Base-by-base conservation (phyloP, 106 monocot genomes). In the Dendrobium huoshanense region DNA sequence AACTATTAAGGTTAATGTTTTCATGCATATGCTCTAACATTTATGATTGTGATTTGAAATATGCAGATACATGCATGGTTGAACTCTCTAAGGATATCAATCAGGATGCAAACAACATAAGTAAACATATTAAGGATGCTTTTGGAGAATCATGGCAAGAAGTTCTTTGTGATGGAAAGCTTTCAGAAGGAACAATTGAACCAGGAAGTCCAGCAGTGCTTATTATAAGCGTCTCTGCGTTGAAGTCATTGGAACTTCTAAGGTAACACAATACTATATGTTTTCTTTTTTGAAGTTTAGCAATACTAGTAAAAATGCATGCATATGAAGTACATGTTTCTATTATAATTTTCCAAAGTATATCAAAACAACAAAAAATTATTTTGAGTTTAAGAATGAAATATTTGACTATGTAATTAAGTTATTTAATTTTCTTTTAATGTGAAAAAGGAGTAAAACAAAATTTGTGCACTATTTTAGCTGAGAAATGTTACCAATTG, bases 221-320 rank as follows among this genome's bases (percentile, higher is more conserved):
- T 79, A 79, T 97, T 79, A 81, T 97, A 43, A 89, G 89, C 77
- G 79, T 83, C 49, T 92, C 97, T 73, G 94, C 97, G 4, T 79
- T 92, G 77, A 89, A 91, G 70, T 92, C 97, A 20, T 84, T 97
- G 86, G 94, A 97, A 78, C 88, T 97, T 82, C 86, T 97, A 20
- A 91, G 96, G 96, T 96, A 22, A 82, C 44, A 55, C n/a, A 72
- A 64, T 9, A 10, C 43, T 42, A 74, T 41, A 31, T 31, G 70
- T 70, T 70, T 13, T 70, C 1, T 31, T 31, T 31, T 31, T 31
- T 31, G 31, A 31, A 1, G 1, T 31, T 31, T 31, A 1, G 31
- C 1, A 31, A 31, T 31, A 31, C 31, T 31, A 31, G 56, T 56
- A 56, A 56, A 56, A 45, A 56, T 56, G 13, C 19, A 15, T 0